Evolutionary conservation across 2,329 filamentous ascomycete species (phyloP).

Genomic region (Tolypocladium ophioglossoides): DNA sequence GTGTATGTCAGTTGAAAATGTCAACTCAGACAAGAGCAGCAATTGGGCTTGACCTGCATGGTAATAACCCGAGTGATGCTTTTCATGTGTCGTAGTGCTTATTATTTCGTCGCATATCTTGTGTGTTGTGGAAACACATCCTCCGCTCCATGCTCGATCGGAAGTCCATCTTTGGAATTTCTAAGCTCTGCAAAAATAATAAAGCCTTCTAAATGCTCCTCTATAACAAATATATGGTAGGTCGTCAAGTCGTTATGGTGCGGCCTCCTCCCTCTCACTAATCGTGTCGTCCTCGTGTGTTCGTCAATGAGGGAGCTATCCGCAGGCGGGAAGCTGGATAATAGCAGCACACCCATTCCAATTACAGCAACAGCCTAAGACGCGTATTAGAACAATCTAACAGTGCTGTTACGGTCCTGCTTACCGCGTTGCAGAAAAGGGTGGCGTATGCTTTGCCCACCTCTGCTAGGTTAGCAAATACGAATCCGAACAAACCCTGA

Average conservation of each 20-base stretch:
- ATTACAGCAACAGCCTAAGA: slow-evolving; percentile 38
- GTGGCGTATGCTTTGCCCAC: slow-evolving; percentile 50
- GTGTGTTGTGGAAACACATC: too few species aligned
- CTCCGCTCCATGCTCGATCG: too few species aligned
- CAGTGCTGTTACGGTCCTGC: slow-evolving; percentile 10
- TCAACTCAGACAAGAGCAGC: not conserved
- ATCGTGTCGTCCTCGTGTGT: not conserved
- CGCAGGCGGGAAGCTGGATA: slow-evolving; percentile 31
- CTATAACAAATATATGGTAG: too few species aligned
- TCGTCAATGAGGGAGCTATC: slow-evolving; percentile 25
- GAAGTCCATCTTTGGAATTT: too few species aligned
- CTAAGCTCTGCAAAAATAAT: too few species aligned
- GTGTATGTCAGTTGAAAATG: not conserved
- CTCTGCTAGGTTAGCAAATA: slow-evolving; percentile 53
- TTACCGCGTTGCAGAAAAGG: slow-evolving; percentile 56
- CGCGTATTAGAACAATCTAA: slow-evolving; percentile 5
- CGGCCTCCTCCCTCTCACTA: not conserved
- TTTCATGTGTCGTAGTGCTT: too few species aligned
- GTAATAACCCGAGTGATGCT: too few species aligned
- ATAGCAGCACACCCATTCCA: slow-evolving; percentile 26
- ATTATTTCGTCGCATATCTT: too few species aligned
- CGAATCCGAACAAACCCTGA: slow-evolving; percentile 54
- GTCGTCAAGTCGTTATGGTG: not conserved
- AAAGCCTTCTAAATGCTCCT: not conserved
- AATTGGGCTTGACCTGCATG: too few species aligned